Conservation (phyloP, 257 asterid genomes). For the Primulina eburnea region DNA sequence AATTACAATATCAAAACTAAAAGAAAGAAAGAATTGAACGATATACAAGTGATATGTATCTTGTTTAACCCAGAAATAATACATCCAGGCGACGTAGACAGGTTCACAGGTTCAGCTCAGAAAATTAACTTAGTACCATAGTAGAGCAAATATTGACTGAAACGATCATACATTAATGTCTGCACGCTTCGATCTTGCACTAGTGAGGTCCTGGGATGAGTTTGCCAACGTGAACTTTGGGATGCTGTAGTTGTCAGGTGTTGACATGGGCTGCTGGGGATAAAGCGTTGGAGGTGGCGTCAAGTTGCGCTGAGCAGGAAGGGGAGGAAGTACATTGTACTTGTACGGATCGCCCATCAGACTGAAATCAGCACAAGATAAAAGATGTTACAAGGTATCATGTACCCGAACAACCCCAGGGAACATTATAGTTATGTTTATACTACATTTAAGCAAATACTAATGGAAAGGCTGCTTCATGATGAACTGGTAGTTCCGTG, state of each 20-base stretch:
- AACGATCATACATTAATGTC: slow-evolving; percentile 66
- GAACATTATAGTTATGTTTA: too few species aligned
- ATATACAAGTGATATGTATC: background rate
- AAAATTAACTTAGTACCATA: background rate
- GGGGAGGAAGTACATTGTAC: slow-evolving; percentile 80
- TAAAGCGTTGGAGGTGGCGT: slow-evolving; percentile 97
- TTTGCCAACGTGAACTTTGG: slow-evolving; percentile 53
- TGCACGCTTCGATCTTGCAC: slow-evolving; percentile 66
- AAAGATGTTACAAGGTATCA: background rate
- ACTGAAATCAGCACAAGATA: slow-evolving; percentile 36
- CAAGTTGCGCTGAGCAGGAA: slow-evolving; percentile 90
- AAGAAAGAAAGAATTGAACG: background rate
- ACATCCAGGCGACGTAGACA: background rate
- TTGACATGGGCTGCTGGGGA: slow-evolving; percentile 94
- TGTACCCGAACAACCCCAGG: too few species aligned
- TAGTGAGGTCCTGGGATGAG: slow-evolving; percentile 40
- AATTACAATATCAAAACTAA: background rate
- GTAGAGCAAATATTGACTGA: slow-evolving; percentile 7
- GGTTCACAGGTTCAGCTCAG: background rate
- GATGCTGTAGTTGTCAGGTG: slow-evolving; percentile 74
- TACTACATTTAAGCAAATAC: too few species aligned
- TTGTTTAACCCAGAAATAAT: background rate
- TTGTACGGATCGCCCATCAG: slow-evolving; percentile 55
- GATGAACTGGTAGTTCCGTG: too few species aligned
- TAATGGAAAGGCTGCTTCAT: too few species aligned